phyloP scores from a whole-genome alignment of 768 basidiomycete genomes.

The Sporobolomyces pararoseus region DNA sequence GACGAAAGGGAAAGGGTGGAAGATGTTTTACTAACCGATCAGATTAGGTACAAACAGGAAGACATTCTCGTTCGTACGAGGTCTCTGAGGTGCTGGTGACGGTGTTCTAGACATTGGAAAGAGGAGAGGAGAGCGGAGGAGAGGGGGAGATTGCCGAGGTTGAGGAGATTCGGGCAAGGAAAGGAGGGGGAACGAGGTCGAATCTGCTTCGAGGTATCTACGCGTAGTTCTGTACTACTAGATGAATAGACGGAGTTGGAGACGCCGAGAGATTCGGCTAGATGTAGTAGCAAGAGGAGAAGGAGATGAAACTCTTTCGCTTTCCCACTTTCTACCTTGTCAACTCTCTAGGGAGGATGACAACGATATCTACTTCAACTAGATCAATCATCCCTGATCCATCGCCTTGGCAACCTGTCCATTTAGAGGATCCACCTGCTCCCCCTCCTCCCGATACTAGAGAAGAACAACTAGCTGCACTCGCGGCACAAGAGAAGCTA shows the following conservation, averaged over 20 bases:
- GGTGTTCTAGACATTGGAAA: background rate
- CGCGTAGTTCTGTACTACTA: too few species aligned
- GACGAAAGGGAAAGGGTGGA: background rate
- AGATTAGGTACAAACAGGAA: slow-evolving; percentile 96
- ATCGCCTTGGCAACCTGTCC: slow-evolving; percentile 66
- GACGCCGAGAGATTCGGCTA: too few species aligned
- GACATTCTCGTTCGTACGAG: slow-evolving; percentile 67
- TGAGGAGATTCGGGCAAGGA: background rate
- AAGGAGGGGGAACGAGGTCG: too few species aligned
- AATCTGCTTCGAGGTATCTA: too few species aligned
- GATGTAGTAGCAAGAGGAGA: too few species aligned
- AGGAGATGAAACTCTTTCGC: background rate
- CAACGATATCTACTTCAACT: background rate
- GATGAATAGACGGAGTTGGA: too few species aligned
- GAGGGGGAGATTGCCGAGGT: background rate
- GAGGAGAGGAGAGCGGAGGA: background rate
- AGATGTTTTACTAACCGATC: slow-evolving; percentile 62
- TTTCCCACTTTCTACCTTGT: background rate
- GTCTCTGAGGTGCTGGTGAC: slow-evolving; percentile 3
- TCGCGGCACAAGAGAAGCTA: slow-evolving; percentile 76
- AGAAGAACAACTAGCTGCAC: slow-evolving; percentile 67
- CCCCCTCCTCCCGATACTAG: slow-evolving; percentile 71
- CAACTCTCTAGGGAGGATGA: background rate
- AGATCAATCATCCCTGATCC: background rate
- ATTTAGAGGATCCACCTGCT: slow-evolving; percentile 63